A percentile compares a stretch with the other conserved stretches of the same genome.
phyloP scores from a whole-genome alignment of 257 asterid genomes.

The Solanum piurae region DNA sequence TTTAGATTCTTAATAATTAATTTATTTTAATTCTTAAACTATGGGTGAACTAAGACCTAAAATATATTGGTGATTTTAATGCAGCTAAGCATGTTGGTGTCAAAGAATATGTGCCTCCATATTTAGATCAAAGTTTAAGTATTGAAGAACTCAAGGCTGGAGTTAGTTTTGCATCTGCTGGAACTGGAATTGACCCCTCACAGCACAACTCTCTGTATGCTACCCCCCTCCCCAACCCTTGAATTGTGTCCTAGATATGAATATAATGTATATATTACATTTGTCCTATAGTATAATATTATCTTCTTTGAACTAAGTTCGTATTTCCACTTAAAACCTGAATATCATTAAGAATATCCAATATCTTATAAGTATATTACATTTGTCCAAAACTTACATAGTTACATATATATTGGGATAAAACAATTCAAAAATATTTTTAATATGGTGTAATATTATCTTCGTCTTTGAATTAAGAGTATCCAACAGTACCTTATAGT shows the following conservation, averaged over 20 bases:
- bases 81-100: slow-evolving; percentile 57
- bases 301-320: too few species aligned
- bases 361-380: too few species aligned
- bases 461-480: too few species aligned
- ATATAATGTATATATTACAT: too few species aligned
- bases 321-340: too few species aligned
- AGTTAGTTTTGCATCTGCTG: slow-evolving; percentile 86
- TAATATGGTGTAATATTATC: too few species aligned
- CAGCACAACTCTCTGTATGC: slow-evolving; percentile 39
- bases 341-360: too few species aligned
- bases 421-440: too few species aligned
- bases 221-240: neutral
- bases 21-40: neutral
- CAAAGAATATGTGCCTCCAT: slow-evolving; percentile 58
- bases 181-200: slow-evolving; percentile 71
- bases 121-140: slow-evolving; percentile 45
- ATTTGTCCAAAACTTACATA: too few species aligned
- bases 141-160: slow-evolving; percentile 50
- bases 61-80: neutral
- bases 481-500: too few species aligned
- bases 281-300: too few species aligned
- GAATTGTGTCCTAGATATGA: neutral
- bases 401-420: too few species aligned
- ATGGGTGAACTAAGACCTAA: neutral
- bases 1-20: neutral